Conservation (phyloP, 306 rosid species). For the Mimosa pudica region DNA sequence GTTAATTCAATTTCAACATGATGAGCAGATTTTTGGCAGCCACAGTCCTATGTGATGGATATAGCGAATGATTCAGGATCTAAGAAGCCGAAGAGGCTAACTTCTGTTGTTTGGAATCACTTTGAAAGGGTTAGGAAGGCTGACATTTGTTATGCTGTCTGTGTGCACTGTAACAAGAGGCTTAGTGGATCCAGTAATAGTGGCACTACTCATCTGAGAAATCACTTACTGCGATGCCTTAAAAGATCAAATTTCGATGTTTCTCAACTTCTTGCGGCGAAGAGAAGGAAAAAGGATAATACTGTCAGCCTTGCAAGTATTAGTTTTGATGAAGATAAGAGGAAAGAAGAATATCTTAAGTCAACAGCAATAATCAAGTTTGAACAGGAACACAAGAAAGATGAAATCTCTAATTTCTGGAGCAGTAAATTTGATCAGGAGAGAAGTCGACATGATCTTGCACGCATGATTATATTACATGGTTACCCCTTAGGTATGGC, state of each 20-base stretch:
- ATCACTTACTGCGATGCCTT: slow-evolving; percentile 93
- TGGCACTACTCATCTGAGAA: slow-evolving; percentile 96
- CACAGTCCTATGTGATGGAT: slow-evolving; percentile 66
- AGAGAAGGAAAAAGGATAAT: slow-evolving; percentile 85
- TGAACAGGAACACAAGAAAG: slow-evolving; percentile 82
- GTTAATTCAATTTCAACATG: slow-evolving; percentile 21
- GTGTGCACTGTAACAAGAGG: slow-evolving; percentile 91
- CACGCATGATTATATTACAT: slow-evolving; percentile 89
- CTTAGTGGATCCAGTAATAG: slow-evolving; percentile 99
- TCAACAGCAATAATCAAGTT: slow-evolving; percentile 65
- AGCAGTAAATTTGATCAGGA: slow-evolving; percentile 81
- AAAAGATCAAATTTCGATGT: slow-evolving; percentile 89
- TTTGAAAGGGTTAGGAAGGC: slow-evolving; percentile 93
- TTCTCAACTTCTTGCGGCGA: slow-evolving; percentile 89
- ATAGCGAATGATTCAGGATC: slow-evolving; percentile 60
- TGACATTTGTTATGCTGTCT: slow-evolving; percentile 87
- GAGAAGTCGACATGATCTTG: slow-evolving; percentile 88
- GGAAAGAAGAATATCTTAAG: slow-evolving; percentile 74
- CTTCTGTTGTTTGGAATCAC: slow-evolving; percentile 98
- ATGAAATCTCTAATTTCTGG: slow-evolving; percentile 63
- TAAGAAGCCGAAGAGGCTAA: slow-evolving; percentile 89
- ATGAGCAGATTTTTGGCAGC: slow-evolving; percentile 43
- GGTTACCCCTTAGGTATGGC: slow-evolving; percentile 85
- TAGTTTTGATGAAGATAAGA: slow-evolving; percentile 72
- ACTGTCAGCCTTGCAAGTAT: slow-evolving; percentile 58